Percentiles rank a stretch among this genome's conserved stretches.
Evolutionary conservation across 106 monocot species (phyloP).

Genomic region (Chionographis japonica): DNA sequence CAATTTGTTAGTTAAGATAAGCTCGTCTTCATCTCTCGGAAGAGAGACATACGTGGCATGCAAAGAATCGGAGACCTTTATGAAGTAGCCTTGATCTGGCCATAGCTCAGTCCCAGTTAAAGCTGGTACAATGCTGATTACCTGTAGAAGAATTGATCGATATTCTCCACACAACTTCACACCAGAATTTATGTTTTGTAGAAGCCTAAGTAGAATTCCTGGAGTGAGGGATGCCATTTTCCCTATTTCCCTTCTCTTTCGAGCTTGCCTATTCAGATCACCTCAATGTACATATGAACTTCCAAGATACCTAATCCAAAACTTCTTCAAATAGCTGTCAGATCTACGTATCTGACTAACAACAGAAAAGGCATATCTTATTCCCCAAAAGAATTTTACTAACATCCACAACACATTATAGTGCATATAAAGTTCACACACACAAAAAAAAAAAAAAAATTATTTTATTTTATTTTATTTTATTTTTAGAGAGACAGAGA

Average conservation of each 20-base stretch:
- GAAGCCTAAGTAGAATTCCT: slow-evolving; percentile 80
- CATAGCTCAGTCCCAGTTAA: slow-evolving; percentile 76
- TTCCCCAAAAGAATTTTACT: too few species aligned
- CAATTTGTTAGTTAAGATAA: slow-evolving; percentile 75
- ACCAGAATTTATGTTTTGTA: slow-evolving; percentile 63
- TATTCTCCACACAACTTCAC: slow-evolving; percentile 68
- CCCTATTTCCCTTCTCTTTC: slow-evolving; percentile 1
- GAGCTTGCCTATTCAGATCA: too few species aligned
- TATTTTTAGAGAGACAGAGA: too few species aligned
- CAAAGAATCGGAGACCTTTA: slow-evolving; percentile 91
- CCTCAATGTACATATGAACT: too few species aligned
- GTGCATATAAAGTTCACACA: too few species aligned
- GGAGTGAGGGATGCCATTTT: slow-evolving; percentile 83
- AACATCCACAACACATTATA: too few species aligned
- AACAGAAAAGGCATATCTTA: too few species aligned
- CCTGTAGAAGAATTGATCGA: slow-evolving; percentile 80
- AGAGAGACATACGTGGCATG: slow-evolving; percentile 89
- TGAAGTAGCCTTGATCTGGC: slow-evolving; percentile 85
- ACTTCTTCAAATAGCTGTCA: too few species aligned
- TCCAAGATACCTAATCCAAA: too few species aligned
- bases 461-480: too few species aligned
- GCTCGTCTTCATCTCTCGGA: slow-evolving; percentile 74
- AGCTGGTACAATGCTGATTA: slow-evolving; percentile 90
- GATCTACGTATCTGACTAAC: too few species aligned
- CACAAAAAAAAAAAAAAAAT: too few species aligned